These are phyloP conservation scores for Aphanomyces euteiches DNA, from an alignment of 352 stramenopile genomes.

Conservation along the genomic window DNA sequence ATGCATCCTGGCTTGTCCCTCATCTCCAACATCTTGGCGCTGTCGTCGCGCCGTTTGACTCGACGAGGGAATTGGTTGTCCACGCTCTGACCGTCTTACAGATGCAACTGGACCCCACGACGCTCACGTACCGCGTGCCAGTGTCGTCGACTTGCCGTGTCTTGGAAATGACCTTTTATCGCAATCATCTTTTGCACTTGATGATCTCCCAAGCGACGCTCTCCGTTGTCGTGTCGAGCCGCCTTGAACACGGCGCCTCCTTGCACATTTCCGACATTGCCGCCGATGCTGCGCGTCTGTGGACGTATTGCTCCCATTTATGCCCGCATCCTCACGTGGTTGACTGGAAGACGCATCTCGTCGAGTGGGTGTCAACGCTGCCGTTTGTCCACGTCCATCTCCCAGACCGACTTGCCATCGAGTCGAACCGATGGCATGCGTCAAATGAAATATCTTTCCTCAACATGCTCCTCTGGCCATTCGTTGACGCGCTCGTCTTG, in stretches of 20 bases:
- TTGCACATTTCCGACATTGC: slow-evolving; percentile 39
- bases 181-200: slow-evolving; percentile 79
- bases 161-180: slow-evolving; percentile 78
- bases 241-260: neutral
- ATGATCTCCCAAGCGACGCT: slow-evolving; percentile 43
- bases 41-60: slow-evolving; percentile 53
- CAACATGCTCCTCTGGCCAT: slow-evolving; percentile 66
- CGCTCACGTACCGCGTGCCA: slow-evolving; percentile 47
- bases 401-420: slow-evolving; percentile 17
- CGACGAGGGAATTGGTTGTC: slow-evolving; percentile 46
- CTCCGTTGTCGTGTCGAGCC: slow-evolving; percentile 23
- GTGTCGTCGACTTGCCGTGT: slow-evolving; percentile 58
- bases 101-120: slow-evolving; percentile 40
- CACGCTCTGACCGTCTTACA: slow-evolving; percentile 64
- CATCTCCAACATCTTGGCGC: slow-evolving; percentile 46
- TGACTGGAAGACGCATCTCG: slow-evolving; percentile 40
- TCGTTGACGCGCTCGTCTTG: slow-evolving; percentile 57
- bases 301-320: slow-evolving; percentile 62
- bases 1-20: slow-evolving; percentile 55
- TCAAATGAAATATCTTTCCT: slow-evolving; percentile 54
- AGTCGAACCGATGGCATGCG: slow-evolving; percentile 9
- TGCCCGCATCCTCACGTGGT: slow-evolving; percentile 48
- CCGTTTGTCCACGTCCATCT: slow-evolving; percentile 27
- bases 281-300: slow-evolving; percentile 47
- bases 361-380: slow-evolving; percentile 26